Evolutionary conservation across 2,329 filamentous ascomycete species (phyloP), one percentile per base, ranked within the genome.

Genomic region (Colletotrichum ledebouriae): DNA sequence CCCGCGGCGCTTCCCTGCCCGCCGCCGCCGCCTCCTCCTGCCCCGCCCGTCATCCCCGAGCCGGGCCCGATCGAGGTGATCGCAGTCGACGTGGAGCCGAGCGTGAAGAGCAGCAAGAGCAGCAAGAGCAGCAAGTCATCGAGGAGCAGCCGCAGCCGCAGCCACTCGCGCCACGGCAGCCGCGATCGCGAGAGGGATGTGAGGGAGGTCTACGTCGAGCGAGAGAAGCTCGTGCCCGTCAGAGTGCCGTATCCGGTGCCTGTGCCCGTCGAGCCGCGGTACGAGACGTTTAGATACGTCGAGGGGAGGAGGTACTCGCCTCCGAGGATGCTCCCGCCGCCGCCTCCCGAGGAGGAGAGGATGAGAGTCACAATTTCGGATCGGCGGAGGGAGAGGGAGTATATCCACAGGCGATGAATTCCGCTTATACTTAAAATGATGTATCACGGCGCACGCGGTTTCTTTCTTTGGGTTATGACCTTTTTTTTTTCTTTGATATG

Each of bases 281-380:
- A 82, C 70, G 85, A 86, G 42, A 84, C 84, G 34, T 87, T 79
- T 72, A 83, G 86, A 6, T 87, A 87, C 71, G 80, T 87, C 56
- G 84, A 87, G 66, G 84, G 82, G 0, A 77, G 82, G 58, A 76
- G 81, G 22, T 77, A 75, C 58, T 79, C 80, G 39, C 75, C 75
- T 1, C 76, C 76, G n/a, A 70, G 75, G 15, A 61, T 71, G 22
- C 70, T 73, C 22, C 73, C 76, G 49, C 71, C 76, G 52, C 76
- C 78, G 47, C 72, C 73, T 10, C 70, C 57, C 68, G 72, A 78
- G 72, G 71, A 77, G 73, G 76, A 78, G 66, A 67, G 78, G 50
- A 73, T 73, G 66, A 70, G 76, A 49, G 73, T 82, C 17, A 73
- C 73, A 25, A 79, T 81, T 25, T 73, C 76, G 29, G 79, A 82